Base-by-base conservation (phyloP, 345 rosid species). In the Gossypium bickii region DNA sequence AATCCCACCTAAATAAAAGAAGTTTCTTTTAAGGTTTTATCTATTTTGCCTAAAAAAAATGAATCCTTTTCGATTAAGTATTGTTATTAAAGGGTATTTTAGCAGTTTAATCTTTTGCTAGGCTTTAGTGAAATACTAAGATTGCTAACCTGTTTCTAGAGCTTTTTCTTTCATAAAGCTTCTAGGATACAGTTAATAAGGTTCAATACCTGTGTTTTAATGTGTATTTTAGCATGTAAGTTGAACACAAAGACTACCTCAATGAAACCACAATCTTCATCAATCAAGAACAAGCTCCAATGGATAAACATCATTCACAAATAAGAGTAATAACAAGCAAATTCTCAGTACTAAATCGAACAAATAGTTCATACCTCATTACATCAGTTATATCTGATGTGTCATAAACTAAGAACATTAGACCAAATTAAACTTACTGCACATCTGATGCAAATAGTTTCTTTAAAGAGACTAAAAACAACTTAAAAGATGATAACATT, bases 251-350 rank as follows among this genome's bases (percentile, higher is more conserved):
- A 12, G 61, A 57, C 61, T 10, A 57, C 25, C 47, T 43, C 6
- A 11, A 5, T 34, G 41, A 34, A 34, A 5, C 41, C 41, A 34
- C 41, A 65, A 43, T 18, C 68, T 65, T 65, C 51, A 43, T 66
- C 51, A 22, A 67, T 67, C 70, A 22, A 45, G 70, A 67, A 67
- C 70, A 45, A 6, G 15, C 5, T 56, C 60, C 70, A 66, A 64
- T 64, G 25, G 48, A 64, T 18, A 64, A 64, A 64, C 49, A n/a
- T 41, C 25, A 3, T 34, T 63, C 70, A 65, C 22, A 20, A 4
- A 18, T 10, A 44, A 66, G 6, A 45, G 13, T 22, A 63, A 5
- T 38, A n/a, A 17, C 67, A 8, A 34, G 2, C 47, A 17, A 34
- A 38, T 17, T 63, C 7, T 8, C 24, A 17, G 7, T 63, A 38